phyloP scores from a whole-genome alignment of 2,329 filamentous ascomycete species.

The Diplodia sapinea region DNA sequence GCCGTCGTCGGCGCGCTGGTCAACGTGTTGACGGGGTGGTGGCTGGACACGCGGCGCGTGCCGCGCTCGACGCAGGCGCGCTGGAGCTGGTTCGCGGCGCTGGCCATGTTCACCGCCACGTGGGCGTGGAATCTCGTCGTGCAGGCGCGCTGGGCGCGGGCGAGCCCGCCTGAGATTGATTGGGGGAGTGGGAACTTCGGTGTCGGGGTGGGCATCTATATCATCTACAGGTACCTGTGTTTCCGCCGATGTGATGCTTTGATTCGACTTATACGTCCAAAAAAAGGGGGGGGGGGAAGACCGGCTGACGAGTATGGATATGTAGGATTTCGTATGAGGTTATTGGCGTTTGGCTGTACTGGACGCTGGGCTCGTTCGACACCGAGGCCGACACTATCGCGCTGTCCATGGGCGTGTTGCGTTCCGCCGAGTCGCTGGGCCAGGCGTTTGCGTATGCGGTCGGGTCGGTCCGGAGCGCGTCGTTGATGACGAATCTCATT shows the following conservation, averaged over 20 bases:
- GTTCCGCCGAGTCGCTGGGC: constrained; percentile 58
- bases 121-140: constrained; percentile 58
- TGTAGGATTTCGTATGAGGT: constrained; percentile 16
- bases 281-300: no score
- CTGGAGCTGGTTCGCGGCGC: constrained; percentile 47
- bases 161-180: constrained; percentile 47
- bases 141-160: constrained; percentile 38
- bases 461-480: constrained; percentile 52
- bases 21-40: constrained; percentile 59
- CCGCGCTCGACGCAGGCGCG: constrained; percentile 47
- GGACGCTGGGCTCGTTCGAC: constrained; percentile 59
- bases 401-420: constrained; percentile 55
- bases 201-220: constrained; percentile 56
- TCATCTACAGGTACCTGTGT: constrained; percentile 45
- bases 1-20: constrained; percentile 54
- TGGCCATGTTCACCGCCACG: constrained; percentile 51
- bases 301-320: not conserved
- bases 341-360: constrained; percentile 56
- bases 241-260: no score
- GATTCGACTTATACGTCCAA: no score
- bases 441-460: constrained; percentile 56
- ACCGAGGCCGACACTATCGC: constrained; percentile 60
- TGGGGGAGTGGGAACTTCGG: constrained; percentile 55
- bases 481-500: constrained; percentile 57
- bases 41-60: constrained; percentile 53